Evolutionary conservation across 73 alveolate genomes (phyloP).

Genomic region (Durusdinium trenchii): DNA sequence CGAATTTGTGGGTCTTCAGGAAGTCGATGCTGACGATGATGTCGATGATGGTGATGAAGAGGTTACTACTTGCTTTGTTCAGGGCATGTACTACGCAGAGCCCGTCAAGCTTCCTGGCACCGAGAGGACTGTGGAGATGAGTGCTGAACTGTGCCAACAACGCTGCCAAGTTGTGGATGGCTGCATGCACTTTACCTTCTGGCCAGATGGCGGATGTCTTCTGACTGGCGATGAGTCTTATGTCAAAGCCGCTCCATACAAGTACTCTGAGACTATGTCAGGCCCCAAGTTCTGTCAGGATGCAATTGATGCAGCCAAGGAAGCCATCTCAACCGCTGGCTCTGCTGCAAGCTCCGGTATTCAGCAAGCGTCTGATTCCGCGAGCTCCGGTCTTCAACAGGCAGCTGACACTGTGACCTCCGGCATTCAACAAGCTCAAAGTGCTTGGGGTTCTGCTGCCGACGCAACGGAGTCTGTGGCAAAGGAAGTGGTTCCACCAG

Average conservation of each 20-base stretch:
- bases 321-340: neutral
- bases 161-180: slow-evolving; percentile 53
- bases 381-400: neutral
- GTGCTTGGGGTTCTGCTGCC: neutral
- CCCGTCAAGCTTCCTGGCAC: slow-evolving; percentile 43
- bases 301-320: slow-evolving; percentile 48
- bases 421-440: neutral
- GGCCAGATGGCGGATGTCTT: slow-evolving; percentile 70
- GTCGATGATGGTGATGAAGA: neutral
- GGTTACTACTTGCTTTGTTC: neutral
- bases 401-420: neutral
- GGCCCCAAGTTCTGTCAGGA: slow-evolving; percentile 72
- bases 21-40: neutral
- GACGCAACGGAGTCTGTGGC: neutral
- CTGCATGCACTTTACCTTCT: slow-evolving; percentile 36
- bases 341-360: neutral
- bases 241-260: slow-evolving; percentile 18
- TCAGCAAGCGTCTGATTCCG: neutral
- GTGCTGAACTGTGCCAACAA: slow-evolving; percentile 40
- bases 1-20: neutral
- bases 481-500: no score
- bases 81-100: slow-evolving; percentile 69
- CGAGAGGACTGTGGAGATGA: slow-evolving; percentile 47
- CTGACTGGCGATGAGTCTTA: slow-evolving; percentile 35
- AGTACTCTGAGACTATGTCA: neutral